Base-by-base conservation (phyloP, 306 rosid genomes). In the Cicer judaicum region DNA sequence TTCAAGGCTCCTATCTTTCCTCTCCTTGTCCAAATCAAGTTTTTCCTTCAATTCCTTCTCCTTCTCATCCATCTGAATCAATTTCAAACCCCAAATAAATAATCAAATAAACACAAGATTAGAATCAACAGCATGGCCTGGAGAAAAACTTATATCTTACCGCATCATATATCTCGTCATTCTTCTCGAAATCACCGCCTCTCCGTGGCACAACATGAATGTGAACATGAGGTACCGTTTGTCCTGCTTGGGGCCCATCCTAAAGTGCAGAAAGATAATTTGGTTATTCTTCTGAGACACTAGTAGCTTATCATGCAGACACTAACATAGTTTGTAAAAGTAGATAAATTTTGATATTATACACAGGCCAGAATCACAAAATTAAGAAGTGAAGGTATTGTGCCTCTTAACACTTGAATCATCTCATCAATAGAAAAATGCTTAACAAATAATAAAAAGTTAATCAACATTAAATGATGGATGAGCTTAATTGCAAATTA, bases 201-300 rank as follows among this genome's bases (percentile, higher is more conserved):
- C 69, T 86, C 64, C 99, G 81, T 0, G 97, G 98, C 56, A 94
- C 49, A 24, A 94, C 80, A 66, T 94, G 99, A 63, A 94, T 85
- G 78, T 94, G 99, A 78, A 94, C 95, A 85, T 94, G 99, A 66
- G 97, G 93, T 55, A 94, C 99, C 0, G 86, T 79, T 84, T 91
- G 97, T 68, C 98, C 99, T 15, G 97, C 95, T 79, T 92, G 89
- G 16, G 96, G 99, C 0, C 97, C 99, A 72, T 94, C 96, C 98
- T 93, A 70, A 69, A 67, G 73, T 66, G 40, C 77, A 88, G 18
- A 61, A 79, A 38, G 53, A 78, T 42, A 41, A 80, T 14, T 78
- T 42, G 5, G 70, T 76, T 64, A 62, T 76, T 73, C 74, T 69
- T 15, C 7, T 36, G 57, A 59, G 65, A 14, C 42, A 62, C 41